Evolutionary conservation across 2,329 filamentous ascomycete genomes (phyloP).

Genomic region (Trichophyton benhamiae): DNA sequence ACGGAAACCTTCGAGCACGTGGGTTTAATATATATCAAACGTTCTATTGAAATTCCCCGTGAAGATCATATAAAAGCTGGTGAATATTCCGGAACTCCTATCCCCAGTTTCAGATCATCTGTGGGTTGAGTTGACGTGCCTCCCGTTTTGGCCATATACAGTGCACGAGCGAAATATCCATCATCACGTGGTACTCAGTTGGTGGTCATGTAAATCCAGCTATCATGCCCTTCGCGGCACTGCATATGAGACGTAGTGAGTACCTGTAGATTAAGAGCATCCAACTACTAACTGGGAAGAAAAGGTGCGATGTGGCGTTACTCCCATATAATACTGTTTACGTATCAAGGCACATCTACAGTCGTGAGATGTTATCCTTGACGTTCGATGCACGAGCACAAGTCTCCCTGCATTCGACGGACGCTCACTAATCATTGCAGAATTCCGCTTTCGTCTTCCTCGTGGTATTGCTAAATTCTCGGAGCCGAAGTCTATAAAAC

Average conservation of each 20-base stretch:
- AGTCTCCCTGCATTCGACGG: neutral
- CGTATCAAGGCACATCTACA: neutral
- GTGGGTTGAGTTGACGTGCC: neutral
- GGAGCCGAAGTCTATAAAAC: neutral
- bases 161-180: too few relatives aligned
- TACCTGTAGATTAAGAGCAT: too few relatives aligned
- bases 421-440: neutral
- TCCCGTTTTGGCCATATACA: neutral
- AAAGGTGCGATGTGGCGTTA: too few relatives aligned
- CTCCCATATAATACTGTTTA: neutral
- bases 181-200: too few relatives aligned
- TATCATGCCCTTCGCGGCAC: too few relatives aligned
- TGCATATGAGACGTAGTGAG: too few relatives aligned
- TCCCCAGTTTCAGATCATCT: neutral
- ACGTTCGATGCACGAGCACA: too few relatives aligned
- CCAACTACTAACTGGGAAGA: too few relatives aligned
- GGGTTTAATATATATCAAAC: neutral
- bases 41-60: constrained; percentile 1
- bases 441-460: neutral
- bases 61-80: neutral
- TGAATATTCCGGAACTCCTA: neutral
- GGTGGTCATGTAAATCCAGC: too few relatives aligned
- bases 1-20: neutral
- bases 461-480: neutral
- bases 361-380: neutral